Evolutionary conservation across 805 yeast genomes (phyloP).

Genomic region (Jamesozyma rosinii): DNA sequence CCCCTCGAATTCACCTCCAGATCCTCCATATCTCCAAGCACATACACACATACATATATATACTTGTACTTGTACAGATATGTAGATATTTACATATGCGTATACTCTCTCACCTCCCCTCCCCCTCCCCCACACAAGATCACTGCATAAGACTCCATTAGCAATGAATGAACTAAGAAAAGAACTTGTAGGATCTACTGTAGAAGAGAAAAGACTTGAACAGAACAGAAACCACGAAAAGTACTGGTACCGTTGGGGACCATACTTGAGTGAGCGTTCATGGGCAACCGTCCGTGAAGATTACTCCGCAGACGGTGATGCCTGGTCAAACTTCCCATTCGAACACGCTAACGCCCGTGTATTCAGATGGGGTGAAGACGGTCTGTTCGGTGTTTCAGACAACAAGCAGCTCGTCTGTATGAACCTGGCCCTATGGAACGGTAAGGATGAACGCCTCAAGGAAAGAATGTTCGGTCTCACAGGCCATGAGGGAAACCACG

Average conservation of each 20-base stretch:
- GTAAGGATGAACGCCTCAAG: constrained; percentile 71
- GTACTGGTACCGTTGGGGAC: constrained; percentile 88
- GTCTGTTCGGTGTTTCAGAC: constrained; percentile 82
- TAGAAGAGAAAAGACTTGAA: constrained; percentile 32
- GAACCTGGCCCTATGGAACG: constrained; percentile 88
- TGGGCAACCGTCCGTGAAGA: constrained; percentile 87
- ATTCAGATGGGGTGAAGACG: constrained; percentile 95
- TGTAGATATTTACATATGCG: too few species aligned
- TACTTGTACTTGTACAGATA: too few species aligned
- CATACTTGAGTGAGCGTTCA: constrained; percentile 78
- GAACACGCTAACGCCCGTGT: constrained; percentile 74
- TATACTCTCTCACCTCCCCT: too few species aligned
- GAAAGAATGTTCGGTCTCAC: constrained; percentile 84
- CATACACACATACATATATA: too few species aligned
- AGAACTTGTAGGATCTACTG: constrained; percentile 21
- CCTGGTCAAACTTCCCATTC: constrained; percentile 83
- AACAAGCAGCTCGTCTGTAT: constrained; percentile 68
- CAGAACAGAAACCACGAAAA: constrained; percentile 31
- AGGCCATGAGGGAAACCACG: constrained; percentile 91
- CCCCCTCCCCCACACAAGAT: too few species aligned
- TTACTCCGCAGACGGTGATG: constrained; percentile 76
- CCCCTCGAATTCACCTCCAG: too few species aligned
- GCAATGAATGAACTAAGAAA: constrained; percentile 15
- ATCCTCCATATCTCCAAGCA: too few species aligned
- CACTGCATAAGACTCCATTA: too few species aligned